Evolutionary conservation across 2,329 filamentous ascomycete species (phyloP), one percentile per base, ranked within the genome.

Genomic region (Cladosporium colombiae): DNA sequence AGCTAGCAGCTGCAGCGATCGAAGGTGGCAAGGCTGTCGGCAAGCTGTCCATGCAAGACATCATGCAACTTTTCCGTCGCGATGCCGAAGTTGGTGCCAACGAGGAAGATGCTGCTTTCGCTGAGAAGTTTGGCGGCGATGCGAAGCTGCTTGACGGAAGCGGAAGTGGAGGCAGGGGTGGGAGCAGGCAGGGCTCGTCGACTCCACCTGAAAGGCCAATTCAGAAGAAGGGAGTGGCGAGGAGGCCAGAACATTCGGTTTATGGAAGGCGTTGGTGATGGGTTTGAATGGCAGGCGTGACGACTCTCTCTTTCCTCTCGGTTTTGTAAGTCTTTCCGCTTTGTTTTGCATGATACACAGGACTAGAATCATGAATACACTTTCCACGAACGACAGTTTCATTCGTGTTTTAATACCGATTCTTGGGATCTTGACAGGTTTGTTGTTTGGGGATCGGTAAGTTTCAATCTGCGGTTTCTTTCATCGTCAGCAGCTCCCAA

Each of bases 1-100:
- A 92, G 72, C 85, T 99, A 14, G 94, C 95, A n/a, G 89, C 92
- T 74, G 89, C 93, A 68, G 92, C 95, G 14, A 95, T 99, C 66
- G 95, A 97, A 78, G 88, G 89, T 68, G 89, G 88, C 76, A 91
- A 88, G 75, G 91, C 90, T 67, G 86, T 88, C 18, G 87, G 91
- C 76, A 97, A 97, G 81, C 83, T 99, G 59, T 92, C 90, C 57
- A 89, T 98, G 86, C 89, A 93, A 75, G 95, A 99, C 79, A 96
- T 99, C 77, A 85, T 99, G 78, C 89, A 91, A 59, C 84, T 99
- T 65, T 99, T 99, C 81, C 88, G 87, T 68, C 88, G 88, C 33
- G 89, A 92, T 73, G 85, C 85, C 0, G 85, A 78, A 44, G 50
- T 31, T 10, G 80, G 68, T 25, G 72, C 67, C 27, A 65, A 74